These are phyloP conservation scores for Auricularia heimuer DNA, from an alignment of 768 basidiomycete species.

Conservation along the genomic window DNA sequence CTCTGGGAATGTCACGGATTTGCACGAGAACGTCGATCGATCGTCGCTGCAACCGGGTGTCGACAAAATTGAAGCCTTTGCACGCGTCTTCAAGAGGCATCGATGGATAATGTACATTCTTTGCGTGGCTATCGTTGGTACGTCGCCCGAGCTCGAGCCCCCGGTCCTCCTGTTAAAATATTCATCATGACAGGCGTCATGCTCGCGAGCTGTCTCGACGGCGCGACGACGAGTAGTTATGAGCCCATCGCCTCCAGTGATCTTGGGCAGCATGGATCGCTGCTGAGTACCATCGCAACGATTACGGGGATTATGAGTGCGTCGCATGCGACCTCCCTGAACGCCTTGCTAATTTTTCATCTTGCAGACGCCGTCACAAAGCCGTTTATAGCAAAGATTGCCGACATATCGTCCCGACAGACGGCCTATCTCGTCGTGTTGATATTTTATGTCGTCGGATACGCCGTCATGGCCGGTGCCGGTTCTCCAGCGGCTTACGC, in stretches of 20 bases:
- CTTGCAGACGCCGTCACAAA: slow-evolving; percentile 24
- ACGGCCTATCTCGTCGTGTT: slow-evolving; percentile 31
- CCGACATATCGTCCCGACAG: slow-evolving; percentile 41
- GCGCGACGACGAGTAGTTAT: not conserved
- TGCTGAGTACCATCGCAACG: not conserved
- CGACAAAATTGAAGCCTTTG: not conserved
- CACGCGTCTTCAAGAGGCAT: not conserved
- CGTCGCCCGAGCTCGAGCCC: not conserved
- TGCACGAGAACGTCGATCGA: not conserved
- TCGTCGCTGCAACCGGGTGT: not conserved
- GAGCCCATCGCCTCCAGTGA: not conserved
- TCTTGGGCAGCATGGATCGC: not conserved
- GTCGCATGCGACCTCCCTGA: not conserved
- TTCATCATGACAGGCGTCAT: not conserved
- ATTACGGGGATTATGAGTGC: not conserved
- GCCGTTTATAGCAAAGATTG: slow-evolving; percentile 44
- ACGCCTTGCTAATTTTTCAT: not conserved
- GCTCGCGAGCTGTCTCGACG: not conserved
- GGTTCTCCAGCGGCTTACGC: slow-evolving; percentile 18
- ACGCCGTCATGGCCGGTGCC: slow-evolving; percentile 25
- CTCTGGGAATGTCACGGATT: no score
- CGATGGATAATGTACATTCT: not conserved
- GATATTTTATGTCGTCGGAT: slow-evolving; percentile 34
- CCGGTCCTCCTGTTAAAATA: not conserved
- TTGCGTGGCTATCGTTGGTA: not conserved